Conservation (phyloP, 345 rosid genomes). For the Hevea brasiliensis region DNA sequence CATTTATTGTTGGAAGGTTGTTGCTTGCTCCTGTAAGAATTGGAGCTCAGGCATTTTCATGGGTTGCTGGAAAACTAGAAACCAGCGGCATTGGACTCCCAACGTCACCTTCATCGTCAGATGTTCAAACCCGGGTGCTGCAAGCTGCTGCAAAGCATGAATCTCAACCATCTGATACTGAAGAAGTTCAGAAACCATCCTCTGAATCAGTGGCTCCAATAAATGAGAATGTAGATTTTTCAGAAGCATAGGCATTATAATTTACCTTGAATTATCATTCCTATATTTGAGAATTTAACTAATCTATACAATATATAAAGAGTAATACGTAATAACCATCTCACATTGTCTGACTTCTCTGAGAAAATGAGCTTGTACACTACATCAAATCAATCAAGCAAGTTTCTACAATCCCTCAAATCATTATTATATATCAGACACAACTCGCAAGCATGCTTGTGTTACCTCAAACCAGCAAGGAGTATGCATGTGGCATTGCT, state of each 20-base stretch:
- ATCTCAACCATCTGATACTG: conserved; percentile 75
- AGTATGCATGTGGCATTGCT: background rate
- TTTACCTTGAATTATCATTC: background rate
- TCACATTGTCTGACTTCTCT: background rate
- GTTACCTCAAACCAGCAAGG: background rate
- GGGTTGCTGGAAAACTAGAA: conserved; percentile 86
- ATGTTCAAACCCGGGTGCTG: conserved; percentile 77
- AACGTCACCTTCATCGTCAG: conserved; percentile 85
- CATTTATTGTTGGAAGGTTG: conserved; percentile 36
- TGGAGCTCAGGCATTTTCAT: conserved; percentile 76
- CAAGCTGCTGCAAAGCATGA: conserved; percentile 91
- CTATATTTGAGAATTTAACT: background rate
- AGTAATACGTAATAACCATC: background rate
- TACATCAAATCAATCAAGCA: background rate
- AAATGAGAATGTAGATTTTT: conserved; percentile 47
- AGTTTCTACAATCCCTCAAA: background rate
- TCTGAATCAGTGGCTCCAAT: conserved; percentile 32
- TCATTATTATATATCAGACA: too few relatives aligned
- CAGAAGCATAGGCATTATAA: conserved; percentile 43
- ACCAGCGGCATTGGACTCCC: conserved; percentile 80
- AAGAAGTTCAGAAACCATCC: conserved; percentile 40
- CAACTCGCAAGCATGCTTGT: background rate
- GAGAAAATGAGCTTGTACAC: conserved; percentile 11
- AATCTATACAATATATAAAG: conserved; percentile 10
- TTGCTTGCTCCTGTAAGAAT: conserved; percentile 62